phyloP scores from a whole-genome alignment of 2,329 filamentous ascomycete genomes.

The Corynespora cassiicola region DNA sequence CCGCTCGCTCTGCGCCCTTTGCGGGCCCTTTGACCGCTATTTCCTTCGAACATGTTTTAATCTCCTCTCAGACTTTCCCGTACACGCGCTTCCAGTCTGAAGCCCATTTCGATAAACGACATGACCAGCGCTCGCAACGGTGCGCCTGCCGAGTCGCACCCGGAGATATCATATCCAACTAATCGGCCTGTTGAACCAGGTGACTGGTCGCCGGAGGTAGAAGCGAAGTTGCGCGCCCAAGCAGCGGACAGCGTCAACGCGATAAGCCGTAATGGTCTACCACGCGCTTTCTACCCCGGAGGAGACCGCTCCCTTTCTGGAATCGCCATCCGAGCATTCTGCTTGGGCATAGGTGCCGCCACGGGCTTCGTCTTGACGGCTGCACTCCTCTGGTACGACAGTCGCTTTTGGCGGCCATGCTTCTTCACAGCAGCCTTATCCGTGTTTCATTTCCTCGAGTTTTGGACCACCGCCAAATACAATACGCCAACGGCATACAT shows the following conservation, averaged over 20 bases:
- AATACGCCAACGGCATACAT: constrained; percentile 78
- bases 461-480: constrained; percentile 84
- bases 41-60: constrained; percentile 9
- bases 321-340: constrained; percentile 55
- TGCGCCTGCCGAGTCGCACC: constrained; percentile 23
- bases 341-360: constrained; percentile 48
- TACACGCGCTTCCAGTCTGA: background rate
- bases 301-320: constrained; percentile 54
- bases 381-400: constrained; percentile 36
- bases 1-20: constrained; percentile 3
- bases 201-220: constrained; percentile 33
- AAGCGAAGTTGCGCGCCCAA: constrained; percentile 30
- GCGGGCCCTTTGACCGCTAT: constrained; percentile 3
- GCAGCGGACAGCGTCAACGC: constrained; percentile 26
- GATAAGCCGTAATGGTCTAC: constrained; percentile 21
- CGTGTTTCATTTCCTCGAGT: constrained; percentile 95
- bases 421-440: constrained; percentile 73
- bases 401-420: constrained; percentile 63
- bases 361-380: constrained; percentile 38
- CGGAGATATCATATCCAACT: constrained; percentile 38
- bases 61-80: constrained; percentile 3
- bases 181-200: constrained; percentile 30
- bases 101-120: background rate
- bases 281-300: constrained; percentile 46
- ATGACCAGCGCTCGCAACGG: constrained; percentile 34